Evolutionary conservation across 306 rosid genomes (phyloP).

Genomic region (Prosopis cineraria): DNA sequence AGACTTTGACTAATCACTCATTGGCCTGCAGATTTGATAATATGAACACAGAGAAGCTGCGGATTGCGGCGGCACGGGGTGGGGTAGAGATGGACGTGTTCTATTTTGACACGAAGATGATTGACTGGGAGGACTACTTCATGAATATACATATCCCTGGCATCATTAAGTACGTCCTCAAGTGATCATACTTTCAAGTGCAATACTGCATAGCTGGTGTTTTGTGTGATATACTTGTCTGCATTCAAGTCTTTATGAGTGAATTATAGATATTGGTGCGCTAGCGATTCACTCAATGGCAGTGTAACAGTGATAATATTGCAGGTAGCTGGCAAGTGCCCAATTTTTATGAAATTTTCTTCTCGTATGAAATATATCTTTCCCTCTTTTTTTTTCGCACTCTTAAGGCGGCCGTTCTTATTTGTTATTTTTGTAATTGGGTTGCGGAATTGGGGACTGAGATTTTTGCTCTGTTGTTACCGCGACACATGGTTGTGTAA

Average conservation of each 20-base stretch:
- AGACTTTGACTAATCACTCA: not conserved
- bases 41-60: constrained; percentile 60
- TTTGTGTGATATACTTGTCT: not conserved
- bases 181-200: constrained; percentile 28
- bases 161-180: constrained; percentile 56
- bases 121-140: constrained; percentile 82
- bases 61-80: constrained; percentile 40
- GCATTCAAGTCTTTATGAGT: not conserved
- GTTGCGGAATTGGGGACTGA: not conserved
- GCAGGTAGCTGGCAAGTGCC: not conserved
- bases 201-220: not conserved
- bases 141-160: constrained; percentile 62
- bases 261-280: not conserved
- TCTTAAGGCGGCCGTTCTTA: not conserved
- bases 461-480: not conserved
- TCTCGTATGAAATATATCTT: not conserved
- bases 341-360: not conserved
- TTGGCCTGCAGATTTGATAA: constrained; percentile 65
- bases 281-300: not conserved
- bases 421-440: not conserved
- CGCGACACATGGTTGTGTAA: no score
- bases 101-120: constrained; percentile 59
- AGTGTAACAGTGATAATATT: not conserved
- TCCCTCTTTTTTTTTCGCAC: not conserved
- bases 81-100: constrained; percentile 57